phyloP scores from a whole-genome alignment of 345 rosid genomes.

The Eucalyptus polyanthemos region DNA sequence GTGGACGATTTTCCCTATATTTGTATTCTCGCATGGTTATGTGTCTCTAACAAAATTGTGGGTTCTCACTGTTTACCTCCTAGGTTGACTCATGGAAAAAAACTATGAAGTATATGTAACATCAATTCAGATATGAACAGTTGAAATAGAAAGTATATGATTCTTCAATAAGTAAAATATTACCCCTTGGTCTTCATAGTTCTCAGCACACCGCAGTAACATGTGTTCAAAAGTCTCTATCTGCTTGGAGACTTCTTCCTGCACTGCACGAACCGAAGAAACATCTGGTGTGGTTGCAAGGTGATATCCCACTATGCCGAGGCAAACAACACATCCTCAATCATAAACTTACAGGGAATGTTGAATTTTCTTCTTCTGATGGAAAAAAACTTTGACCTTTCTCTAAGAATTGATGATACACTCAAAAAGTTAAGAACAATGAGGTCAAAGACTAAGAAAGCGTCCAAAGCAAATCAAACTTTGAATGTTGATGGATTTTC shows the following conservation, averaged over 20 bases:
- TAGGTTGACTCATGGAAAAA: neutral
- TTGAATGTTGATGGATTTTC: neutral
- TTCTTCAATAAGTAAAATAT: neutral
- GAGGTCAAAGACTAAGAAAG: neutral
- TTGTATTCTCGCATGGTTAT: neutral
- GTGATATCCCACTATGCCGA: conserved; percentile 46
- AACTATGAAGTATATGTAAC: neutral
- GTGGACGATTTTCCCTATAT: neutral
- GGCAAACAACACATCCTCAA: neutral
- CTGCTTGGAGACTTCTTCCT: conserved; percentile 35
- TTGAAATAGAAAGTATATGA: neutral
- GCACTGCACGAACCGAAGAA: conserved; percentile 21
- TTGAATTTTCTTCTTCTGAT: neutral
- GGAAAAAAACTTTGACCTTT: neutral
- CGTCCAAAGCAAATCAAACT: neutral
- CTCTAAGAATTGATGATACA: neutral
- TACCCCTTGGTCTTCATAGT: conserved; percentile 37
- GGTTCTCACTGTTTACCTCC: neutral
- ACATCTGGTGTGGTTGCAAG: conserved; percentile 9
- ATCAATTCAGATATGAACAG: neutral
- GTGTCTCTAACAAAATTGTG: neutral
- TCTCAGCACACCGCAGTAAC: conserved; percentile 33
- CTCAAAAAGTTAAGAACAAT: neutral
- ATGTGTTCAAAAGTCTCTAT: conserved; percentile 18
- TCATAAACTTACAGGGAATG: neutral